Conservation (phyloP, 1,284 basidiomycete species). For the Trichosporon sp. region DNA sequence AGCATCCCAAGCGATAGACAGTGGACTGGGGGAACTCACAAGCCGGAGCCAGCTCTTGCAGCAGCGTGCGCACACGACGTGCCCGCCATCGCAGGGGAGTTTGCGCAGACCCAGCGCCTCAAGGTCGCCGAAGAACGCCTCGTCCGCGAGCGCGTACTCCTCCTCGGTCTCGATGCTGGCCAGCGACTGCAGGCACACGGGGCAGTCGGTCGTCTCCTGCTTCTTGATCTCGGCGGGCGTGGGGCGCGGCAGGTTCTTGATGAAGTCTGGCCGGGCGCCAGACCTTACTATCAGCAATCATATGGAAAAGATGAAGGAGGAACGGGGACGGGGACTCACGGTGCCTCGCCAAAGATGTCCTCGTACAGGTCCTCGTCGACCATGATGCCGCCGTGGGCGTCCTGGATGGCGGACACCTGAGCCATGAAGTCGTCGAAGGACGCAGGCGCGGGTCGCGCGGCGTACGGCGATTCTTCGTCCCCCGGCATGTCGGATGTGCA, state of each 20-base stretch:
- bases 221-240: neutral
- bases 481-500: neutral
- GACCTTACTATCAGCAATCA: neutral
- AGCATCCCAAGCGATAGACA: neutral
- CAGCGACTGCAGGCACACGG: slow-evolving; percentile 22
- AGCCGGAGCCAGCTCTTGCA: slow-evolving; percentile 16
- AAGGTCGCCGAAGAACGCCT: slow-evolving; percentile 18
- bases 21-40: slow-evolving; percentile 9
- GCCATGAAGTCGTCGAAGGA: slow-evolving; percentile 19
- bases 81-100: slow-evolving; percentile 17
- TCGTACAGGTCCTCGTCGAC: slow-evolving; percentile 25
- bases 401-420: slow-evolving; percentile 5
- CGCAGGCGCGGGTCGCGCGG: slow-evolving; percentile 9
- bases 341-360: slow-evolving; percentile 19
- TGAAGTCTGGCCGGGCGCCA: slow-evolving; percentile 19
- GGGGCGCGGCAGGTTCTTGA: slow-evolving; percentile 17
- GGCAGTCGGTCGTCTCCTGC: slow-evolving; percentile 11
- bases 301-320: neutral
- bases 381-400: slow-evolving; percentile 12
- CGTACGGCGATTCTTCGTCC: slow-evolving; percentile 11
- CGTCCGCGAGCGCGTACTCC: slow-evolving; percentile 26
- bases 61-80: slow-evolving; percentile 25
- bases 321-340: slow-evolving; percentile 10
- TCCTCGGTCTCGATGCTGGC: slow-evolving; percentile 23
- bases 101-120: slow-evolving; percentile 19